Evolutionary conservation across 1,139 yeast genomes (phyloP), one percentile per base, ranked within the genome.

Genomic region (Hyphopichia khmerensis): DNA sequence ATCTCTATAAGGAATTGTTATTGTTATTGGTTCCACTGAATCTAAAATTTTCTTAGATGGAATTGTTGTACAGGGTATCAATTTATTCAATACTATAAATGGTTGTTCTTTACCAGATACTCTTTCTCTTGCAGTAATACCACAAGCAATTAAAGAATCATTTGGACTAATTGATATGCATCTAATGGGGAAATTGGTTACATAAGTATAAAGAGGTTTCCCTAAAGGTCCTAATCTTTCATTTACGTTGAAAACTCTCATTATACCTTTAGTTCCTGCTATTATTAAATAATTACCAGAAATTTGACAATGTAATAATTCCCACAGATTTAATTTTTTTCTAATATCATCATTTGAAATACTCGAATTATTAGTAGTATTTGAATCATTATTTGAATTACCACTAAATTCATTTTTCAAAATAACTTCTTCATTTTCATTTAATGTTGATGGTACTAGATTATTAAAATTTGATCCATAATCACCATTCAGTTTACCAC

Each of bases 1-100:
- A 60, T 90, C 97, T 36, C 89, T 68, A 59, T 87, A 88, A 0
- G 97, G 96, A 41, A 87, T 73, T 0, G 95, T 84, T 34, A 90
- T 84, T 2, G 95, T 82, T 4, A 84, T 77, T 4, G 87, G 85
- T 45, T 71, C 77, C 18, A 72, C 77, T 31, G 65, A 62, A 35
- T 56, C 55, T n/a, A 70, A 41, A 9, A 36, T 36, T 16, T 48
- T 53, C 31, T 17, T 31, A 17, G 53, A n/a, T 32, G 16, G 23
- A 4, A 18, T 17, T 3, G 21, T 17, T 6, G 34, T 16, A 7
- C 27, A 24, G 36, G 41, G 60, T 19, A 57, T 64, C 11, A 81
- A 49, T 38, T 77, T 72, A 50, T 88, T 88, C 41, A 90, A 64
- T 8, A 85, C 80, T 17, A 90, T 78, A 56, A 90, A 78, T 3